Percentiles rank a stretch among this genome's conserved stretches.
Evolutionary conservation across 768 basidiomycete genomes (phyloP).

Genomic region (Mycena indigotica): DNA sequence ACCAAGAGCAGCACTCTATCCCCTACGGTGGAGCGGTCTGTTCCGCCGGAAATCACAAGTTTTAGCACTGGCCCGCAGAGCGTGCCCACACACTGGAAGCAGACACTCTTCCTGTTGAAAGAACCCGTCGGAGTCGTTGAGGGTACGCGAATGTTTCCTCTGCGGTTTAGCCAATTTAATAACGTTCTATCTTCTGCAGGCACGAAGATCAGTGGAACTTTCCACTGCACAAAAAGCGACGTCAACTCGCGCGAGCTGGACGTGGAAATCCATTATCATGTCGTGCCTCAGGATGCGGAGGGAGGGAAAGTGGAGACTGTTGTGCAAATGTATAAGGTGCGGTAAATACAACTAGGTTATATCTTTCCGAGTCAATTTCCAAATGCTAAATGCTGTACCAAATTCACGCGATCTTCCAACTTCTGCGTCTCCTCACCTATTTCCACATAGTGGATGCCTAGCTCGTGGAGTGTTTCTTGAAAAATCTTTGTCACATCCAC

Average conservation of each 20-base stretch:
- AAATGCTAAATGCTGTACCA: conserved; percentile 34
- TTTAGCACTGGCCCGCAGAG: conserved; percentile 92
- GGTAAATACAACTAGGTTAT: too few species aligned
- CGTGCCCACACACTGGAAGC: conserved; percentile 94
- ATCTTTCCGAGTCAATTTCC: too few species aligned
- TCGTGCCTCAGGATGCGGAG: conserved; percentile 42
- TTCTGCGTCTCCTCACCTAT: conserved; percentile 48
- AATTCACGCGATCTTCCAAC: conserved; percentile 33
- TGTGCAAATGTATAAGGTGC: conserved; percentile 80
- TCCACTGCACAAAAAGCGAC: conserved; percentile 79
- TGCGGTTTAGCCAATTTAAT: too few species aligned
- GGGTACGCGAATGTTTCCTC: conserved; percentile 48
- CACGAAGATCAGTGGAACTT: conserved; percentile 73
- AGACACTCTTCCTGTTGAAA: conserved; percentile 84
- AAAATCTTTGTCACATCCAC: conserved; percentile 42
- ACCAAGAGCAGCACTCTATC: conserved; percentile 14
- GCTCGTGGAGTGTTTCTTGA: conserved; percentile 38
- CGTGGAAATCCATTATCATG: conserved; percentile 84
- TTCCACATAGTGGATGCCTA: conserved; percentile 47
- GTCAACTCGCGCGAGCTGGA: conserved; percentile 86
- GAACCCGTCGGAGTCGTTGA: conserved; percentile 77
- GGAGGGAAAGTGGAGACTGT: conserved; percentile 39
- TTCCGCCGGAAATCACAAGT: conserved; percentile 50
- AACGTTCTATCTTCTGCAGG: too few species aligned
- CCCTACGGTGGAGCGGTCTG: conserved; percentile 43